These are phyloP conservation scores for Lactifluus piperatus DNA, from an alignment of 768 basidiomycete genomes.

Conservation along the genomic window DNA sequence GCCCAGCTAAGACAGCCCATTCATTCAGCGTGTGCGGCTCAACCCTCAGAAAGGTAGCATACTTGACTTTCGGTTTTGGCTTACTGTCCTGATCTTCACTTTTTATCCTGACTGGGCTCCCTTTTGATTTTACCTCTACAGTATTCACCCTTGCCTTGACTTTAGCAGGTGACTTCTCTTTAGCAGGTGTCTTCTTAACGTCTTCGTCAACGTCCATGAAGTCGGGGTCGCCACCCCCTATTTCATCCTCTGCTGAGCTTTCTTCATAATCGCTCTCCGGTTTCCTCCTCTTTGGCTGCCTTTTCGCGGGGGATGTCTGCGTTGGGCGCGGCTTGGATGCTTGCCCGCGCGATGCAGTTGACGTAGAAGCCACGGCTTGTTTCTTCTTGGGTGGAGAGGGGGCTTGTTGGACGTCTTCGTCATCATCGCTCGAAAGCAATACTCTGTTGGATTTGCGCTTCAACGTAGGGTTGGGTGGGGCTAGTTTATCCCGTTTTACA, in stretches of 20 bases:
- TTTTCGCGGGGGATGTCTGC: conserved; percentile 16
- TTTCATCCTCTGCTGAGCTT: conserved; percentile 25
- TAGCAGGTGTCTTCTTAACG: neutral
- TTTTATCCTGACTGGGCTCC: conserved; percentile 6
- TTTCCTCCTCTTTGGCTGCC: conserved; percentile 26
- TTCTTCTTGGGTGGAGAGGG: conserved; percentile 17
- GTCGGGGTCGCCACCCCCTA: conserved; percentile 19
- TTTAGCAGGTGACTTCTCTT: conserved; percentile 19
- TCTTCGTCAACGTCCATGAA: conserved; percentile 20
- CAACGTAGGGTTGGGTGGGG: neutral
- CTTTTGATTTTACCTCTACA: conserved; percentile 19
- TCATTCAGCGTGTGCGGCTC: neutral
- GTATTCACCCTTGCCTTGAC: conserved; percentile 10
- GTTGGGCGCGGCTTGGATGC: conserved; percentile 13
- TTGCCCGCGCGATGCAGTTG: neutral
- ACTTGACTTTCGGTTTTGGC: conserved; percentile 33
- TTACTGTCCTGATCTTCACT: conserved; percentile 19
- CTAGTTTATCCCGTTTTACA: neutral
- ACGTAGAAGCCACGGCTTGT: neutral
- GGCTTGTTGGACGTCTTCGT: conserved; percentile 19
- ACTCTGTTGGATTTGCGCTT: conserved; percentile 19
- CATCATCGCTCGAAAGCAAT: conserved; percentile 14
- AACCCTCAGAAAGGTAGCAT: conserved; percentile 10
- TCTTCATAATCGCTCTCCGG: conserved; percentile 30
- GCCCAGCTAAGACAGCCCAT: conserved; percentile 33